These are phyloP conservation scores for Clarireedia homoeocarpa DNA, from an alignment of 2,329 filamentous ascomycete genomes.

Conservation along the genomic window DNA sequence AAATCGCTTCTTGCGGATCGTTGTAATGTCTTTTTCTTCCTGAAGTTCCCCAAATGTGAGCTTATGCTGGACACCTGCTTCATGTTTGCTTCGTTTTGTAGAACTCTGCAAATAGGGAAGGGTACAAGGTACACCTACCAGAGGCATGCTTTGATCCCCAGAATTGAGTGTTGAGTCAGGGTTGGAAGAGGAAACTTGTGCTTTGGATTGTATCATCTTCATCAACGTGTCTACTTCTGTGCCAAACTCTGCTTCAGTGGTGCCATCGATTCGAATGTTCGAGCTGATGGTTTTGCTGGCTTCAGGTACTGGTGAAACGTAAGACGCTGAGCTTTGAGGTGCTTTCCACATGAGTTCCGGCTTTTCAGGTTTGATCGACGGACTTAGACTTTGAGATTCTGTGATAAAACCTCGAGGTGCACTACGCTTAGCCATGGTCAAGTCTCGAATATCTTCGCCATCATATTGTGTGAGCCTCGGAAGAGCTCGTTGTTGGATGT, in stretches of 20 bases:
- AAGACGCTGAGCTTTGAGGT: conserved; percentile 16
- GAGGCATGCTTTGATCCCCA: conserved; percentile 17
- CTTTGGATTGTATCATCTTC: conserved; percentile 74
- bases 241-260: conserved; percentile 48
- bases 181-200: conserved; percentile 32
- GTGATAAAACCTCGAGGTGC: conserved; percentile 24
- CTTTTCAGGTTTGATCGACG: conserved; percentile 29
- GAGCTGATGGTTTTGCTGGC: background rate
- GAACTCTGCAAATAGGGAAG: conserved; percentile 26
- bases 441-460: background rate
- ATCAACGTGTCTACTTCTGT: conserved; percentile 83
- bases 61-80: conserved; percentile 15
- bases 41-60: conserved; percentile 19
- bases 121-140: conserved; percentile 26
- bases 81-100: conserved; percentile 4
- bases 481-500: conserved; percentile 24
- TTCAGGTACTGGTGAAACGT: background rate
- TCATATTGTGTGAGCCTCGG: conserved; percentile 26
- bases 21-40: conserved; percentile 12
- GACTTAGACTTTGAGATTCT: conserved; percentile 29
- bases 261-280: background rate
- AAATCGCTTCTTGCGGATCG: conserved; percentile 49
- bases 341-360: conserved; percentile 23
- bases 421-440: no score
- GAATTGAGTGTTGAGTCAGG: conserved; percentile 16